Conservation (phyloP, 768 basidiomycete genomes). For the Naganishia friedmannii region DNA sequence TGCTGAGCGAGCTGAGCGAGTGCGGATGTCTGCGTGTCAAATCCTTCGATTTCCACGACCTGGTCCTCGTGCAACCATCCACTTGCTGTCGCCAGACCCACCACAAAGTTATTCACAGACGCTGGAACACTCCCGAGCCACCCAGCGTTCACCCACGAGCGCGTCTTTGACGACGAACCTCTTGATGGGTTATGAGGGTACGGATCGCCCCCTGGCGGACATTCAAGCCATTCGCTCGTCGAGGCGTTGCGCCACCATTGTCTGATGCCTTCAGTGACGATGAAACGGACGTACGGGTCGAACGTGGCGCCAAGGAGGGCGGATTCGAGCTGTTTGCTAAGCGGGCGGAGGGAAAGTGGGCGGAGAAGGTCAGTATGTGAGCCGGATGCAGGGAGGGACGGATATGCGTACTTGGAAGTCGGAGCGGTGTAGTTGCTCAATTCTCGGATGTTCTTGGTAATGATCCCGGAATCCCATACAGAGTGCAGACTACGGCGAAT, state of each 20-base stretch:
- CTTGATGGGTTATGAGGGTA: conserved; percentile 40
- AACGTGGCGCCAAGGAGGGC: conserved; percentile 76
- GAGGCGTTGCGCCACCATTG: conserved; percentile 63
- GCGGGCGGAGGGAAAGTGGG: too few species aligned
- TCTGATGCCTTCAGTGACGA: conserved; percentile 80
- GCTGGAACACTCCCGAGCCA: neutral
- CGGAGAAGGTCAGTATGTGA: neutral
- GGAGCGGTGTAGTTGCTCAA: conserved; percentile 77
- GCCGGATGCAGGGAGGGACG: neutral
- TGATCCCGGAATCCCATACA: conserved; percentile 78
- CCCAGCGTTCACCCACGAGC: too few species aligned
- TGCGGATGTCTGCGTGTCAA: neutral
- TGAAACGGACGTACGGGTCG: conserved; percentile 78
- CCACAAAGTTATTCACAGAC: neutral
- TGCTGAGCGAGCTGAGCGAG: conserved; percentile 1
- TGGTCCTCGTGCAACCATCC: neutral
- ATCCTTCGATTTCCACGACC: conserved; percentile 5
- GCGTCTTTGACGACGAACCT: neutral
- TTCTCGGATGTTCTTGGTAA: conserved; percentile 75
- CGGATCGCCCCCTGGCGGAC: conserved; percentile 56
- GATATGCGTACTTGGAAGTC: conserved; percentile 59
- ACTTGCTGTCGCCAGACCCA: neutral
- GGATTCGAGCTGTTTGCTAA: conserved; percentile 59
- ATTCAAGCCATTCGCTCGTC: conserved; percentile 64
- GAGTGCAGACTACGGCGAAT: conserved; percentile 67